Evolutionary conservation across 2,329 filamentous ascomycete species (phyloP).

Genomic region (Pseudogymnoascus sp.): DNA sequence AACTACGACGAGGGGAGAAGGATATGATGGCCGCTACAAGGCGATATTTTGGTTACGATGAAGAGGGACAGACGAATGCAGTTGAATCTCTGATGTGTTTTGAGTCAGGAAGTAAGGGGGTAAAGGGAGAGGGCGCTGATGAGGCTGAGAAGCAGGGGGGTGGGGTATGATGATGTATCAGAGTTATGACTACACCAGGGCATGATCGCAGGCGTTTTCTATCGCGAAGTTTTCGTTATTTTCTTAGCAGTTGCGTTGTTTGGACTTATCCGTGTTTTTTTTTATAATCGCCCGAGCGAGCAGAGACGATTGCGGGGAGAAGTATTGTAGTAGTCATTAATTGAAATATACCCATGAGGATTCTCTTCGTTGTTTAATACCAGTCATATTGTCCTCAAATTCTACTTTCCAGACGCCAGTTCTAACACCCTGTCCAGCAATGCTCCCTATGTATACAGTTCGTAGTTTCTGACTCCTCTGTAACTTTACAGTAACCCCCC

Average conservation of each 20-base stretch:
- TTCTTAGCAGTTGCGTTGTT: slow-evolving; percentile 4
- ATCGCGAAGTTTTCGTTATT: slow-evolving; percentile 6
- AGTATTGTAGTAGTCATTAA: neutral
- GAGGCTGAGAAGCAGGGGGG: neutral
- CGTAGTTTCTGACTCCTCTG: neutral
- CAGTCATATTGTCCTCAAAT: neutral
- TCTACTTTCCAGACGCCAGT: neutral
- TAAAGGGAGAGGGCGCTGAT: neutral
- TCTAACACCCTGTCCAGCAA: neutral
- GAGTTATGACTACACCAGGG: slow-evolving; percentile 6
- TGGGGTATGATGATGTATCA: neutral
- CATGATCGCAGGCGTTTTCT: slow-evolving; percentile 1
- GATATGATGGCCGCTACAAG: neutral
- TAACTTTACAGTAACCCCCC: neutral
- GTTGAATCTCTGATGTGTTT: neutral
- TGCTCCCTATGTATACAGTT: neutral
- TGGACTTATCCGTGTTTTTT: neutral
- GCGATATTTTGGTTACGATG: neutral
- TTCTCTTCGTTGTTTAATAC: neutral
- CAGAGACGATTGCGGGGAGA: neutral
- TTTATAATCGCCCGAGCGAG: neutral
- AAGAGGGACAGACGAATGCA: neutral
- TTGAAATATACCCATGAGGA: neutral
- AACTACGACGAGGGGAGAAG: neutral
- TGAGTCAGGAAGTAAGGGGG: neutral